A percentile compares a stretch with the other conserved stretches of the same genome.
Conservation (phyloP, 2,329 filamentous ascomycete species). For the Trichoderma atrobrunneum region DNA sequence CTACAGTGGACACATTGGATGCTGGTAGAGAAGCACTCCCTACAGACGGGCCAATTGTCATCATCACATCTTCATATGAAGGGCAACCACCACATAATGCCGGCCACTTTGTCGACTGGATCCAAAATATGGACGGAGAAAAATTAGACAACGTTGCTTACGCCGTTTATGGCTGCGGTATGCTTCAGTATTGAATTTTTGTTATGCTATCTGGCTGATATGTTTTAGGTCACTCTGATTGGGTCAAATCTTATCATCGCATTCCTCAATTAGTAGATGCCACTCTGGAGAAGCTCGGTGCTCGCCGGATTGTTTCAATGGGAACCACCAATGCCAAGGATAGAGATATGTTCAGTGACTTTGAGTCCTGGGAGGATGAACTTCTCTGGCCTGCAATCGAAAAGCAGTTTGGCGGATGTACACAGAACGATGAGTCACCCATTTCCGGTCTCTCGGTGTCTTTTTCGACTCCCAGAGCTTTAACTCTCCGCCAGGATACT, state of each 20-base stretch:
- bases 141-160: not conserved
- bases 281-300: not conserved
- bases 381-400: not conserved
- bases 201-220: not conserved
- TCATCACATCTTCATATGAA: conserved; percentile 65
- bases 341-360: not conserved
- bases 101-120: conserved; percentile 59
- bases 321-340: conserved; percentile 4
- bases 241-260: not conserved
- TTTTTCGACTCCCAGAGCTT: not conserved
- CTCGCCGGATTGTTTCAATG: not conserved
- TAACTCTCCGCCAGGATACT: not conserved
- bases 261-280: not conserved
- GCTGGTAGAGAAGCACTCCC: conserved; percentile 54
- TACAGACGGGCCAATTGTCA: conserved; percentile 52
- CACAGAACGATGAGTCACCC: not conserved
- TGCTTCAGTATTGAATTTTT: not conserved
- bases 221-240: conserved; percentile 1
- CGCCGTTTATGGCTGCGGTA: not conserved
- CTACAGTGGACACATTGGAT: conserved; percentile 42
- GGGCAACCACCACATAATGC: conserved; percentile 67
- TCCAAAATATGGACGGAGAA: not conserved
- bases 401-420: conserved; percentile 1
- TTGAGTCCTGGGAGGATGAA: not conserved
- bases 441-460: not conserved